Percentiles rank a stretch among this genome's conserved stretches.
These are phyloP conservation scores for Poa pratensis DNA, from an alignment of 176 grass and related monocot species.

Conservation along the genomic window DNA sequence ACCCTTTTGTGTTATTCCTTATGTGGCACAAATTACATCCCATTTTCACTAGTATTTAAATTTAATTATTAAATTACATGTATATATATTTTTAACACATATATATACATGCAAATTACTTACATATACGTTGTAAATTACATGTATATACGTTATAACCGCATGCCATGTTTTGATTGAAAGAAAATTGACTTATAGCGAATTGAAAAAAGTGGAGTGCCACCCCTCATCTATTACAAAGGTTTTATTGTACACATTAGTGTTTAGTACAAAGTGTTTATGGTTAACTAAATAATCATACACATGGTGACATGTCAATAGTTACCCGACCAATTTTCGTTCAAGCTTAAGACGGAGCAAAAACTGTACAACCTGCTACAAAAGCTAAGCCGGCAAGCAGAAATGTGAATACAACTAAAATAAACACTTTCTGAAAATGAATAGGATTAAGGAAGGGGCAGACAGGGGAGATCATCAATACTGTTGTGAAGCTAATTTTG, in stretches of 20 bases:
- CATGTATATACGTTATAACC: no score
- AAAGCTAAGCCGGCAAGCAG: not conserved
- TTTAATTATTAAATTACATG: no score
- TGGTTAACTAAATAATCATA: slow-evolving; percentile 18
- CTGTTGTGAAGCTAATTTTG: slow-evolving; percentile 16
- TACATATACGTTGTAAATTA: no score
- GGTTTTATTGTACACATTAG: not conserved
- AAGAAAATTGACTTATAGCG: no score
- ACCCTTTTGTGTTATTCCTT: no score
- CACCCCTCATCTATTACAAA: not conserved
- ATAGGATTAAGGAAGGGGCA: slow-evolving; percentile 5
- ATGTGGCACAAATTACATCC: no score
- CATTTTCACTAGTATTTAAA: no score
- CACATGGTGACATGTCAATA: not conserved
- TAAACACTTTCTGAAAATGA: not conserved
- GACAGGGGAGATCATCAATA: not conserved
- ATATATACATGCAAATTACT: no score
- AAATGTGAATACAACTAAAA: not conserved
- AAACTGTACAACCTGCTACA: slow-evolving; percentile 16
- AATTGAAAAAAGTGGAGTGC: no score
- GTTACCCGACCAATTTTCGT: not conserved
- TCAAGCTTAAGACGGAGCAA: not conserved
- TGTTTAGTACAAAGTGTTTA: not conserved
- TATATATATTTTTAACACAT: no score
- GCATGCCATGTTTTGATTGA: no score